A percentile compares a stretch with the other conserved stretches of the same genome.
Conservation (phyloP, 2,329 filamentous ascomycete species). For the Colletotrichum ledebouriae region DNA sequence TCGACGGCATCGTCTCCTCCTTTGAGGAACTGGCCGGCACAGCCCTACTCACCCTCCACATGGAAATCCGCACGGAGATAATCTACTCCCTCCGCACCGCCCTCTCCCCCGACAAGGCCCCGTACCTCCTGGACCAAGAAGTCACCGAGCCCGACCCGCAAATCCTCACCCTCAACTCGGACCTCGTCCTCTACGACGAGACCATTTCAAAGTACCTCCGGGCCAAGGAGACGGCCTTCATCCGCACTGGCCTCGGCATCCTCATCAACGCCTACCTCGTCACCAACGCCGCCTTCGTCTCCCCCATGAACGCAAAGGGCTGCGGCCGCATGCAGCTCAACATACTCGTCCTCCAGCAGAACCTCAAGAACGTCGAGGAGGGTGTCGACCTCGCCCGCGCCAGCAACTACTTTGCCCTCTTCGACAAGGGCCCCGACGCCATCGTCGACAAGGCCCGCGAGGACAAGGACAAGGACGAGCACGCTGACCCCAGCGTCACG, state of each 20-base stretch:
- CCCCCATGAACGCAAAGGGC: slow-evolving; percentile 86
- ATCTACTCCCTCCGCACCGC: slow-evolving; percentile 80
- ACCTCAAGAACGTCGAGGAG: slow-evolving; percentile 91
- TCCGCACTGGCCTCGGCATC: slow-evolving; percentile 80
- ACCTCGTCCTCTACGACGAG: slow-evolving; percentile 89
- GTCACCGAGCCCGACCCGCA: slow-evolving; percentile 83
- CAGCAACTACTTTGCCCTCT: slow-evolving; percentile 77
- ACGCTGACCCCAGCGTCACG: slow-evolving; percentile 51
- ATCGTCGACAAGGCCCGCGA: slow-evolving; percentile 74
- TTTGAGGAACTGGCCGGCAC: slow-evolving; percentile 85
- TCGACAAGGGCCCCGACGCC: slow-evolving; percentile 73
- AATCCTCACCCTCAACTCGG: slow-evolving; percentile 85
- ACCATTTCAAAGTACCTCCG: slow-evolving; percentile 81
- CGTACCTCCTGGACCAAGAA: slow-evolving; percentile 77
- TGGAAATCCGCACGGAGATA: slow-evolving; percentile 88
- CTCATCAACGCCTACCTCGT: slow-evolving; percentile 87
- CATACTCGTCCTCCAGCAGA: slow-evolving; percentile 94
- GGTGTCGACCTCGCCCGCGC: slow-evolving; percentile 74
- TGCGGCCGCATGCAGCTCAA: slow-evolving; percentile 93
- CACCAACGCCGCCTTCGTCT: slow-evolving; percentile 76
- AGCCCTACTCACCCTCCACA: slow-evolving; percentile 86
- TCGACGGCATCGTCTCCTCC: slow-evolving; percentile 87
- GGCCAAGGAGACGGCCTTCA: slow-evolving; percentile 77
- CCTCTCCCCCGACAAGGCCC: slow-evolving; percentile 71
- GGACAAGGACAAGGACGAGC: slow-evolving; percentile 66